Conservation (phyloP, 345 rosid species). For the Hirschfeldia incana region DNA sequence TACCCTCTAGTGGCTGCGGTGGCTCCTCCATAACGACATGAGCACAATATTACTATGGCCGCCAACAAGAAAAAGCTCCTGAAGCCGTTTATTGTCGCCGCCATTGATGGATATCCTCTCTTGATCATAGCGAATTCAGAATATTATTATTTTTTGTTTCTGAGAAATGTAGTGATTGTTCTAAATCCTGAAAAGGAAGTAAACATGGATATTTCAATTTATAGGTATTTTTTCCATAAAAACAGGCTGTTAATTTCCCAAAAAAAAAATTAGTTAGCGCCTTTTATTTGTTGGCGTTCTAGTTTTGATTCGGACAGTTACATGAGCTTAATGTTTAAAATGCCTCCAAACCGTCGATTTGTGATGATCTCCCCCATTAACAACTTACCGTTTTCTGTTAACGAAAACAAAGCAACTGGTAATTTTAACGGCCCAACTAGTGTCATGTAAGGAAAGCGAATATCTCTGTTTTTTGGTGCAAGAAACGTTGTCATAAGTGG, state of each 20-base stretch:
- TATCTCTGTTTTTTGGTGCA: too few species aligned
- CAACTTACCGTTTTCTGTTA: constrained; percentile 13
- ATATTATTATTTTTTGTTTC: background rate
- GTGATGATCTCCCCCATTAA: background rate
- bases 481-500: too few species aligned
- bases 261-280: background rate
- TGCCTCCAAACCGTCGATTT: background rate
- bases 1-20: constrained; percentile 23
- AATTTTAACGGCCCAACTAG: background rate
- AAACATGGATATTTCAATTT: background rate
- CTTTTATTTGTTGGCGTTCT: constrained; percentile 5
- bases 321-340: background rate
- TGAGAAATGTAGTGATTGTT: background rate
- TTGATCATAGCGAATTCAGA: constrained; percentile 19
- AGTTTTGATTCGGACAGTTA: constrained; percentile 15
- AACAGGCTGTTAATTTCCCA: constrained; percentile 2
- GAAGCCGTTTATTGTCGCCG: constrained; percentile 19
- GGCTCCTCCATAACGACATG: constrained; percentile 26
- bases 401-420: background rate
- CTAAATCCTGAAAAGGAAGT: constrained; percentile 22
- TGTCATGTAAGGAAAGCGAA: too few species aligned
- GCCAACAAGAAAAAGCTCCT: constrained; percentile 8
- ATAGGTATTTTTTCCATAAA: background rate
- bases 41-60: constrained; percentile 27
- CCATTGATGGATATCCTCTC: constrained; percentile 26